Base-by-base conservation (phyloP, 352 stramenopile genomes). In the Aphanomyces astaci region DNA sequence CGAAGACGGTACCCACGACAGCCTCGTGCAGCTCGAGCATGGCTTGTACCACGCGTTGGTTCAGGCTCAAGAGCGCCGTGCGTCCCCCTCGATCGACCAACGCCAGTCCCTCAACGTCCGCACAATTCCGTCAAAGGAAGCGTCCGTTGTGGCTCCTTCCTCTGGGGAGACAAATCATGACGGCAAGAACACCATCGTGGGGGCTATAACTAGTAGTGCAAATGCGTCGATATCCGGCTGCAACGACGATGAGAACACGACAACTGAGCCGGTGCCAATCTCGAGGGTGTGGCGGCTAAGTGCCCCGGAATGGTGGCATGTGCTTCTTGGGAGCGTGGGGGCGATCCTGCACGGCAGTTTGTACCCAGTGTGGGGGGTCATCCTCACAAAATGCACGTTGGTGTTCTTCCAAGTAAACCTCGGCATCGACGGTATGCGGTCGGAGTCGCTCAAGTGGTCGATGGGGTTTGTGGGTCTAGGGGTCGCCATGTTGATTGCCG, bases 1-100 rank as follows among this genome's bases (percentile, higher is more conserved):
- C 19, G 84, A 92, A 71, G 86, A 77, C 70, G 84, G 80, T 24
- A 72, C 69, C 40, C 84, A 73, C 25, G 63, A 73, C 3, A 33
- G 73, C 1, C 59, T 73, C 1, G 33, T 73, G 19, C 17, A 68
- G 31, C 49, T 66, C n/a, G 17, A 25, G n/a, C 31, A 68, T 40
- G 62, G 62, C 3, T 43, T 63, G 39, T 68, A 68, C 52, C 32
- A 63, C n/a, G 36, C n/a, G 17, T 43, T 68, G n/a, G 62, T 68
- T 11, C 31, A 24, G 33, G 33, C 45, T 36, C 62, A 46, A 56
- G 24, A 19, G 10, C n/a, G 49, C n/a, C 24, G 56, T 22, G 36
- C 5, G 24, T 27, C 24, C 1, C 2, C 13, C n/a, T n/a, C n/a
- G n/a, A n/a, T n/a, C n/a, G n/a, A n/a, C n/a, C n/a, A n/a, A n/a